phyloP scores from a whole-genome alignment of 139 green algal species.

The Volvox africanus region DNA sequence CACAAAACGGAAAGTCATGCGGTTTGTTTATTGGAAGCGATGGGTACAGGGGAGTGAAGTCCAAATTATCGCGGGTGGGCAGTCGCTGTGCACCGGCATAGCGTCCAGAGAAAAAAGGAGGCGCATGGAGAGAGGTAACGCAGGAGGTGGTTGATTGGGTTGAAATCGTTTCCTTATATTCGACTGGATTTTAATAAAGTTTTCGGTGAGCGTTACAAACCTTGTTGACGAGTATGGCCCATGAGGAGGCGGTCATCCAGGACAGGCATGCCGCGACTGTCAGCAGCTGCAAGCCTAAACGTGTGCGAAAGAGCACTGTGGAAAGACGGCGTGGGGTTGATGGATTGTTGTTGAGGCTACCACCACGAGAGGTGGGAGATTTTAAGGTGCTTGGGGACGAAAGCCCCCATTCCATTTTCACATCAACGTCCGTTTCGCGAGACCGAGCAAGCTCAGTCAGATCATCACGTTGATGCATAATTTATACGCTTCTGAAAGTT shows the following conservation, averaged over 20 bases:
- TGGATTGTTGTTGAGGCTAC: background rate
- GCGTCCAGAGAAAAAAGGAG: too few relatives aligned
- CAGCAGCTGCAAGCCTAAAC: slow-evolving; percentile 7
- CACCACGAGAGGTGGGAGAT: background rate
- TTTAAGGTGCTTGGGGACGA: background rate
- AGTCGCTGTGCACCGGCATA: too few relatives aligned
- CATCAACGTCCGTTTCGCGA: background rate
- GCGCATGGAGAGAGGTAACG: too few relatives aligned
- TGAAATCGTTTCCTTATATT: too few relatives aligned
- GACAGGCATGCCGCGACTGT: slow-evolving; percentile 33
- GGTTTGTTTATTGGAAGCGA: too few relatives aligned
- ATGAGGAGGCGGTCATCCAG: slow-evolving; percentile 41
- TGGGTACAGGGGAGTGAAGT: too few relatives aligned
- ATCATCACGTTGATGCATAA: background rate
- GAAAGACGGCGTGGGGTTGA: background rate
- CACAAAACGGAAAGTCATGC: background rate
- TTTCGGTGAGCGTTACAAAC: background rate
- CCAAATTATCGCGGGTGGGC: too few relatives aligned
- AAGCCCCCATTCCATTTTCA: background rate
- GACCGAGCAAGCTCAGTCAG: background rate
- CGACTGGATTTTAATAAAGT: too few relatives aligned
- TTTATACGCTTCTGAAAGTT: background rate
- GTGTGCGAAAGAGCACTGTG: background rate
- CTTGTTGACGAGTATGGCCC: slow-evolving; percentile 59
- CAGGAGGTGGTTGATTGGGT: too few relatives aligned